Conservation (phyloP, 2,329 filamentous ascomycete species). For the Epichloe uncinata region DNA sequence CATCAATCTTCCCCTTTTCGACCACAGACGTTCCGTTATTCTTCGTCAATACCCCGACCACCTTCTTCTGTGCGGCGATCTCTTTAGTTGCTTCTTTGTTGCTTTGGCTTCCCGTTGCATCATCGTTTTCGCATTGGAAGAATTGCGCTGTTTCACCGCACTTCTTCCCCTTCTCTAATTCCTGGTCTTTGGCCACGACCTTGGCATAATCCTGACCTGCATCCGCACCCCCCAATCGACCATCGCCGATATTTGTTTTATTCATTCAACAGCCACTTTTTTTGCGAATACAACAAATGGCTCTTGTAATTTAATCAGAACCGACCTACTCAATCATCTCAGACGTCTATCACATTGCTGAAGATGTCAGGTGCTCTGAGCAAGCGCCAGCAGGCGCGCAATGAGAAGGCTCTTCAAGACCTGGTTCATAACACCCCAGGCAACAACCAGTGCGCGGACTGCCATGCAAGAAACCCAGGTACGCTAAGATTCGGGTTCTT, state of each 20-base stretch:
- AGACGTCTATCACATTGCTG: not conserved
- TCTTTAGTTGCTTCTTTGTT: not conserved
- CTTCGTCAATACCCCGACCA: not conserved
- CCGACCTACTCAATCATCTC: not conserved
- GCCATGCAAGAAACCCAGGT: conserved; percentile 85
- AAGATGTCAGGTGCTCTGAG: conserved; percentile 62
- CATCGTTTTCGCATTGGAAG: not conserved
- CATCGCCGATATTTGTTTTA: not conserved
- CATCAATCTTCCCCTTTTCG: conserved; percentile 3
- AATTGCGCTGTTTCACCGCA: not conserved
- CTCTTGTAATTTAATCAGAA: not conserved
- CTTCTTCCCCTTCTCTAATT: not conserved
- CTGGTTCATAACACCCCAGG: conserved; percentile 71
- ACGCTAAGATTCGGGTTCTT: conserved; percentile 18
- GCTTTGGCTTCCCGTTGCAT: not conserved
- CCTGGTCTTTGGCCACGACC: not conserved
- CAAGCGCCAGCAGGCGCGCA: conserved; percentile 96
- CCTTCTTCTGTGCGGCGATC: not conserved
- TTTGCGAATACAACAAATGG: not conserved
- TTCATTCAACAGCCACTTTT: not conserved
- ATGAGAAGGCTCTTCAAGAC: conserved; percentile 84
- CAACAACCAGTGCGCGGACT: conserved; percentile 92
- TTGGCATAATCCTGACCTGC: not conserved
- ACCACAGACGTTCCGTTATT: not conserved
- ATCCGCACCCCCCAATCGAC: not conserved